Base-by-base conservation (phyloP, 2,329 filamentous ascomycete genomes). In the Alternaria triticina region DNA sequence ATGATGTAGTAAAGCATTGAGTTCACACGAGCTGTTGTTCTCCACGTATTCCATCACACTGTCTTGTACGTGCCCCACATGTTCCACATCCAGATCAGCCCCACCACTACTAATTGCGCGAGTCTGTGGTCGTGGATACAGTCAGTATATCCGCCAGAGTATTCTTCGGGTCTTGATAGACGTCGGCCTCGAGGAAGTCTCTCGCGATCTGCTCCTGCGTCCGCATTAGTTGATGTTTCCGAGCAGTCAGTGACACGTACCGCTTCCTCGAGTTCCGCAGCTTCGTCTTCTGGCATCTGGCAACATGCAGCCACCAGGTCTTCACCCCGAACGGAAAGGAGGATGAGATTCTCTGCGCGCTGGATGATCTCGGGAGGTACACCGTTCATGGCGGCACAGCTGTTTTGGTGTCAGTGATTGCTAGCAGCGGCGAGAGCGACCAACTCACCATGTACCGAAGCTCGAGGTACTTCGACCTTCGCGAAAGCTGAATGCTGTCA, bases 331-430 rank as follows among this genome's bases (percentile, higher is more conserved):
- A 88, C 87, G 33, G 91, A 83, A 15, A 96, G 82, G 7, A 88
- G 78, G 22, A 91, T 88, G 36, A 99, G 85, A 8, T 90, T 86
- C 67, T 93, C 90, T 0, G 95, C 94, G 59, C 94, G 88, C 15
- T 90, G 82, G 7, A 97, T 86, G 10, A 98, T 87, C 6, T 86
- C 84, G 17, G 81, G 74, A 28, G 93, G 90, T 13, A 99, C 89
- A 1, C 94, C 94, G 72, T 97, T 97, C 78, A 97, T 87, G 4
- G 89, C 89, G 27, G 96, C 96, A 75, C 96, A 98, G 57, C n/a
- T n/a, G n/a, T n/a, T n/a, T n/a, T n/a, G n/a, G n/a, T 33, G 46
- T 70, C 40, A 70, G 57, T 17, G 1, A 13, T 23, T 23, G 23
- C 23, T 23, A 23, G 23, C 23, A 23, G 23, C 23, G 23, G 23